Base-by-base conservation (phyloP, 768 basidiomycete genomes). In the Collybiopsis luxurians region DNA sequence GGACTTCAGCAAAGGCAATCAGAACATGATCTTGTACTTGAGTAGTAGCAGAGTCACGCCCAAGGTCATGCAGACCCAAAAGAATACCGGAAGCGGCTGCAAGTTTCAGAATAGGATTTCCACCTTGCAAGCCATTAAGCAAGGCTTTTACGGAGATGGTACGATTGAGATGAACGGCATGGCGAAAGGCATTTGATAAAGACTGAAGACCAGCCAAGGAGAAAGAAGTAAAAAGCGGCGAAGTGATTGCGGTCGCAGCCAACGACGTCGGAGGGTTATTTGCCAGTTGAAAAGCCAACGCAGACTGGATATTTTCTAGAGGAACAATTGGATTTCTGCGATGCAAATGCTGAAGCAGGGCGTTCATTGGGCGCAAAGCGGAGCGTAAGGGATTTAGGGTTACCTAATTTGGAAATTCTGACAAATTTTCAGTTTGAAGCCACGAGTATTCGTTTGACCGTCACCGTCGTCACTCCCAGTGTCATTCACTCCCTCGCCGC, bases 1-100 rank as follows among this genome's bases (percentile, higher is more conserved):
- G 80, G 23, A 87, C 79, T 65, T 91, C 89, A 7, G 90, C 89
- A 26, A 90, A 73, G 2, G 87, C 81, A 26, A 92, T 73, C 28
- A 91, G 73, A 24, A 83, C 66, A 63, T 89, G 86, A 53, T 87
- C 80, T 67, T 92, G 86, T 10, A 86, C 78, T 42, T 64, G 65
- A 3, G 71, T 70, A 44, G 78, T 75, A 9, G 69, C 67, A n/a
- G 66, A 64, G 13, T 66, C 63, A 13, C 40, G 48, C 57, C 59
- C 75, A 44, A 80, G 65, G 58, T 89, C 90, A 49, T 84, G 78
- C 31, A 89, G 66, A 0, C 87, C 90, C 12, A 85, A 66, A 28
- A 92, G 64, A 15, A 91, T 70, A 0, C 90, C 90, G 23, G 79
- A 80, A 55, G 79, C 82, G 47, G 82, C 83, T 4, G 84, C 83